Percentiles rank a stretch among this genome's conserved stretches.
phyloP scores from a whole-genome alignment of 2,329 filamentous ascomycete species.

The Cercospora beticola region DNA sequence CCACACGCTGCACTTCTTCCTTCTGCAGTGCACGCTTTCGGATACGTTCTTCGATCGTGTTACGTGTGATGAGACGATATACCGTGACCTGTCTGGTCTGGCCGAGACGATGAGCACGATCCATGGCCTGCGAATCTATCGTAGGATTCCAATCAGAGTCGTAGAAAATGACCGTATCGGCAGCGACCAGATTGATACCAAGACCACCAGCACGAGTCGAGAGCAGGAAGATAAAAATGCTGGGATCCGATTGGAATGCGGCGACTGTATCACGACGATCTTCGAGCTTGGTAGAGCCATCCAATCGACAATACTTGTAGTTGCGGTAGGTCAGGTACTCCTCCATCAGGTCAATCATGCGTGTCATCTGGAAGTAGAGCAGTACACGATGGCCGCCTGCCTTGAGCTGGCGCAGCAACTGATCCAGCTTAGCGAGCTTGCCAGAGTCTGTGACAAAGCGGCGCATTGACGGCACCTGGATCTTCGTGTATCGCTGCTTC shows the following conservation, averaged over 20 bases:
- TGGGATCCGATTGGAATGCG: conserved; percentile 90
- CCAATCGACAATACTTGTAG: conserved; percentile 96
- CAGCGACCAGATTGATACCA: conserved; percentile 94
- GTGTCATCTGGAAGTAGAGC: conserved; percentile 99
- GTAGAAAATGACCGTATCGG: conserved; percentile 99
- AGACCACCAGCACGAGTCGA: conserved; percentile 96
- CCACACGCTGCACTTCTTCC: conserved; percentile 96
- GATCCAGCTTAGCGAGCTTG: conserved; percentile 88
- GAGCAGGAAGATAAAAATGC: conserved; percentile 95
- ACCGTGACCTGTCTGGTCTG: conserved; percentile 96
- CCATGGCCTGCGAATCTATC: conserved; percentile 98
- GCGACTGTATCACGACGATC: conserved; percentile 94
- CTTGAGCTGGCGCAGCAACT: conserved; percentile 85
- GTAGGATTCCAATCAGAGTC: conserved; percentile 99
- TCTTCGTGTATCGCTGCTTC: conserved; percentile 83
- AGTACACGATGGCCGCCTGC: conserved; percentile 88
- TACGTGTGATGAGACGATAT: conserved; percentile 93
- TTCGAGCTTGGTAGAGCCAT: conserved; percentile 95
- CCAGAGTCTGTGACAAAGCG: conserved; percentile 97
- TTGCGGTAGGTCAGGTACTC: conserved; percentile 98
- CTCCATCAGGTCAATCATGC: conserved; percentile 99
- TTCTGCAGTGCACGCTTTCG: conserved; percentile 96
- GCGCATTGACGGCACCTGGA: conserved; percentile 91
- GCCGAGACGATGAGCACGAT: conserved; percentile 93
- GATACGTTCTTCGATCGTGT: conserved; percentile 97